Evolutionary conservation across 1,139 yeast genomes (phyloP), one percentile per base, ranked within the genome.

Genomic region (Diutina rugosa): DNA sequence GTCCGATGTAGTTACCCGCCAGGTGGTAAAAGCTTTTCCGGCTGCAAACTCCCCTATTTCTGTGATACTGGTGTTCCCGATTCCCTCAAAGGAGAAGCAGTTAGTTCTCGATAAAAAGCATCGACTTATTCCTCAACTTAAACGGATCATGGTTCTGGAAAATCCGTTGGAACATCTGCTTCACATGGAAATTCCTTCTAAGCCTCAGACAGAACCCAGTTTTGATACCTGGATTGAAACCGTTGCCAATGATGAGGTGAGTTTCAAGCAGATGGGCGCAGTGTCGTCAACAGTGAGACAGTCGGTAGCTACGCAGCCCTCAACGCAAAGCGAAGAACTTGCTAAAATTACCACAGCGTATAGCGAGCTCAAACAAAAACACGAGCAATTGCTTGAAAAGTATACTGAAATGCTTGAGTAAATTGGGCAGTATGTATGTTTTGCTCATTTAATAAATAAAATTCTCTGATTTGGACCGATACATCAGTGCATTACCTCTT

Each of bases 1-100:
- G 0, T 78, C 87, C 64, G 97, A 91, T 67, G 75, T 87, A 8
- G 81, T 82, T 6, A 85, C 97, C 1, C 81, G 82, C 63, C 98
- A 93, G 71, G 84, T 87, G 26, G 73, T 84, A 30, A 83, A 84
- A 63, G 79, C 83, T 30, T 75, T 87, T 60, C 82, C 84, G 57
- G 80, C 83, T 29, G 73, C 85, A 56, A 67, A 74, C 68, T 63
- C 77, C 60, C 58, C 77, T 59, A 66, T 74, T 61, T 62, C 74
- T 61, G 61, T 61, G 64, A 57, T 73, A 56, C 58, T 65, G 56
- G 51, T 46, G 16, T 10, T 16, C 10, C 2, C 46, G 4, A 30
- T 53, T 7, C 26, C 48, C 46, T 60, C 61, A 46, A 58, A 58
- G 54, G 56, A 57, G 44, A 52, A 51, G 48, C 62, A 59, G 56